Percentiles rank a stretch among this genome's conserved stretches.
phyloP scores from a whole-genome alignment of 202 grass and related monocot species.

The Brachypodium distachyon region DNA sequence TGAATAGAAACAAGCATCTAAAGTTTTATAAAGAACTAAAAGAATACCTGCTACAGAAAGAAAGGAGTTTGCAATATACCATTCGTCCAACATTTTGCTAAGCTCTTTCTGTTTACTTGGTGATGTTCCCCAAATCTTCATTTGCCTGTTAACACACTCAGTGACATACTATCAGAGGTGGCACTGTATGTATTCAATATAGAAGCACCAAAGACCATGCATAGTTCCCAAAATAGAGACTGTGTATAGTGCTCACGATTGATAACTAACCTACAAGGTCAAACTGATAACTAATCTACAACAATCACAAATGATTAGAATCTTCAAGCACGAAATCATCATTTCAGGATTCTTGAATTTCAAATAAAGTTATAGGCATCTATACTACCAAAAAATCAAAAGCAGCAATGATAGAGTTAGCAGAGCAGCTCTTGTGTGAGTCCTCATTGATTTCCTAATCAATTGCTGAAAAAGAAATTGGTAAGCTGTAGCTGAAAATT shows the following conservation, averaged over 20 bases:
- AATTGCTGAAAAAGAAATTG: background rate
- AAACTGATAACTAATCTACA: background rate
- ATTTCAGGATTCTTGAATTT: background rate
- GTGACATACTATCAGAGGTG: constrained; percentile 13
- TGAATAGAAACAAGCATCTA: background rate
- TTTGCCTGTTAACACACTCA: constrained; percentile 56
- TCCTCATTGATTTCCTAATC: background rate
- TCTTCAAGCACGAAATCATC: background rate
- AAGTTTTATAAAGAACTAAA: constrained; percentile 5
- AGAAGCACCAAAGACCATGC: background rate
- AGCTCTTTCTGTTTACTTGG: constrained; percentile 75
- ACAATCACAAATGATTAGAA: background rate
- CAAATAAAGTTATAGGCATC: background rate
- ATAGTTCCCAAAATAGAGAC: too few species aligned
- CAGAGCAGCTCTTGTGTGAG: background rate
- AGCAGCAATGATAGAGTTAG: background rate
- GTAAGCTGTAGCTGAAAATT: background rate
- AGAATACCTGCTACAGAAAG: background rate
- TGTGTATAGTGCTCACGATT: background rate
- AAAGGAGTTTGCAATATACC: constrained; percentile 41
- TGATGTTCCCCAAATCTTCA: constrained; percentile 94
- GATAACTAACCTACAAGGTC: background rate
- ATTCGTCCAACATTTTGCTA: constrained; percentile 97
- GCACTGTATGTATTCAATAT: background rate
- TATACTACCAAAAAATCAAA: background rate